Evolutionary conservation across 108 stramenopile species (phyloP), one percentile per base, ranked within the genome.

Genomic region (Epipyxis sp.): DNA sequence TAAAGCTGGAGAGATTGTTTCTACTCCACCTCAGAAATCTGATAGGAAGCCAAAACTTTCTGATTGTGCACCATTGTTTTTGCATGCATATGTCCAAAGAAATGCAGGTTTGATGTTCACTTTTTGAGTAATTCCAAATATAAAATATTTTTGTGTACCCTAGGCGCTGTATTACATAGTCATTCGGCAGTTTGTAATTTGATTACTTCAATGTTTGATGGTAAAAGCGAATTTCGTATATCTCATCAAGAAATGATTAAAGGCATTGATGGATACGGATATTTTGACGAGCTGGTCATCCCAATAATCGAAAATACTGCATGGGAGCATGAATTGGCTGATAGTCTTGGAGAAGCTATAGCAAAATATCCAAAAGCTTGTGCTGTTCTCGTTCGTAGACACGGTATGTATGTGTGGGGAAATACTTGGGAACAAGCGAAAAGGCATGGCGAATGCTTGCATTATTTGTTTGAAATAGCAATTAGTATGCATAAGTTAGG

Each of bases 291-390:
- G 34, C 59, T 76, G 54, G 94, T 92, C 59, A 81, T 97, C 40
- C 96, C 96, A n/a, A 92, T 97, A 74, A 94, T 97, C 78, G 93
- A 95, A 69, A 97, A 97, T 87, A 92, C 93, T 39, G 92, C 95
- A 0, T 82, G 90, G n/a, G 96, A 97, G 80, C 88, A 92, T 74
- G 59, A 91, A 45, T 83, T 97, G 42, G 91, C 94, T 50, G 91
- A 90, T 61, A 92, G 92, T 76, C 76, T 97, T 78, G 91, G 87
- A 57, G 77, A 59, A 13, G 92, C 88, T 32, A 87, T 93, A 20
- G 34, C 76, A 40, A 86, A 84, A 41, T 94, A 95, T 80, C 96
- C 96, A 16, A 90, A 90, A 68, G 76, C 90, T 67, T 92, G 92
- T 80, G 94, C 93, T 10, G 95, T 97, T 0, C 81, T 97, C 79